phyloP scores from a whole-genome alignment of 768 basidiomycete genomes.

The Lyophyllum semitale region DNA sequence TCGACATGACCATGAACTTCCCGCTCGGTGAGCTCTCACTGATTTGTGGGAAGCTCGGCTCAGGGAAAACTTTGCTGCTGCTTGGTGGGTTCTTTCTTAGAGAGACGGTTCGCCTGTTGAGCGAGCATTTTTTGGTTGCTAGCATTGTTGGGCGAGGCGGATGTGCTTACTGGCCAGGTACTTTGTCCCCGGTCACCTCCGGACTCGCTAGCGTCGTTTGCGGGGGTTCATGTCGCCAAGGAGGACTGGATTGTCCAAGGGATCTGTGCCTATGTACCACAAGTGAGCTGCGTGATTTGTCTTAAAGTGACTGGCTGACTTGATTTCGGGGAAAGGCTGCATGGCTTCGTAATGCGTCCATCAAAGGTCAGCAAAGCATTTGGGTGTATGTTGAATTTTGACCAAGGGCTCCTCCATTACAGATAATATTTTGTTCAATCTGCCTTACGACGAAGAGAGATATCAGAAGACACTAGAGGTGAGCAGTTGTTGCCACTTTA shows the following conservation, averaged over 20 bases:
- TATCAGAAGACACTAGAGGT: slow-evolving; percentile 80
- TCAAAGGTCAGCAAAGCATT: slow-evolving; percentile 35
- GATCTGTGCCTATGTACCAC: slow-evolving; percentile 86
- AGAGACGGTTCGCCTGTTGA: neutral
- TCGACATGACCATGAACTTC: slow-evolving; percentile 79
- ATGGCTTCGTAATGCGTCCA: too few relatives aligned
- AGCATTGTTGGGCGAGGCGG: slow-evolving; percentile 88
- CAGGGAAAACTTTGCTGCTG: slow-evolving; percentile 84
- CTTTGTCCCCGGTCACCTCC: slow-evolving; percentile 85
- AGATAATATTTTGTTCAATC: slow-evolving; percentile 72
- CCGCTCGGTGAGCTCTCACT: slow-evolving; percentile 79
- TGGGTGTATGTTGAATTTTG: neutral
- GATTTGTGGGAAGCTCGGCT: too few relatives aligned
- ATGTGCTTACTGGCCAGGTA: slow-evolving; percentile 79
- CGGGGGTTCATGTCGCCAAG: too few relatives aligned
- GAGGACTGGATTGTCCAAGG: too few relatives aligned
- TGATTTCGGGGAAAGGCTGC: slow-evolving; percentile 32
- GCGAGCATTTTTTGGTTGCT: neutral
- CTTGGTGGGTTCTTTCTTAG: slow-evolving; percentile 41
- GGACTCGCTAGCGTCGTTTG: slow-evolving; percentile 68
- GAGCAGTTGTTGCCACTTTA: slow-evolving; percentile 23
- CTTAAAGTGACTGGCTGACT: neutral
- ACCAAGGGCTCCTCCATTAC: slow-evolving; percentile 6
- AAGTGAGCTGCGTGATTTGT: slow-evolving; percentile 43
- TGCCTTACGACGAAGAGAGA: slow-evolving; percentile 66